These are phyloP conservation scores for Plasmopara viticola DNA, from an alignment of 352 stramenopile species.

Conservation along the genomic window DNA sequence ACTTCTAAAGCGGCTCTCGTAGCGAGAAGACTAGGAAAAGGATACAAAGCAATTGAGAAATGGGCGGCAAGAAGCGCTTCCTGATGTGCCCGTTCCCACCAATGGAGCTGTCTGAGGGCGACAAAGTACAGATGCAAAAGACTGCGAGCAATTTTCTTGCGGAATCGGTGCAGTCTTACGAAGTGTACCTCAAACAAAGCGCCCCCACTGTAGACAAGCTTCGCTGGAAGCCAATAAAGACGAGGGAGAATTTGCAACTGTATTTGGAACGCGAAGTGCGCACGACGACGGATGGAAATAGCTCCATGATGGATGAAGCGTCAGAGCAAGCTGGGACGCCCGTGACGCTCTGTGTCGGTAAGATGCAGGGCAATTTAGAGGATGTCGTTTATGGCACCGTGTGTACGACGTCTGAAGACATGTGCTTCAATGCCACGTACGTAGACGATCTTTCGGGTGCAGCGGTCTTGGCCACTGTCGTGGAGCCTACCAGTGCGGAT, in stretches of 20 bases:
- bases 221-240: conserved; percentile 41
- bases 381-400: conserved; percentile 33
- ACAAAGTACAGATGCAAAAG: conserved; percentile 29
- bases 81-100: conserved; percentile 33
- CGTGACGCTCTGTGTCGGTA: conserved; percentile 25
- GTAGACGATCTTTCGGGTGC: conserved; percentile 24
- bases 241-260: conserved; percentile 24
- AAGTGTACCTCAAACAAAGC: conserved; percentile 19
- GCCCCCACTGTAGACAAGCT: conserved; percentile 24
- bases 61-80: conserved; percentile 25
- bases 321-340: conserved; percentile 27
- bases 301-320: conserved; percentile 24
- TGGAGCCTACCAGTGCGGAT: conserved; percentile 26
- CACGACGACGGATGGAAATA: conserved; percentile 22
- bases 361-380: conserved; percentile 30
- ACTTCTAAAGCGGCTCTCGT: background rate
- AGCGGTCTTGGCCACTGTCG: conserved; percentile 17
- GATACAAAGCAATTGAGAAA: background rate
- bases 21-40: background rate
- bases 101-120: conserved; percentile 25
- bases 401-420: conserved; percentile 24
- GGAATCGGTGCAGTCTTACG: conserved; percentile 23
- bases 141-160: conserved; percentile 21
- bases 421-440: conserved; percentile 32
- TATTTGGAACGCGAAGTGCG: conserved; percentile 29